Conservation (phyloP, 1,284 basidiomycete species). For the Cutaneotrichosporon mucoides region DNA sequence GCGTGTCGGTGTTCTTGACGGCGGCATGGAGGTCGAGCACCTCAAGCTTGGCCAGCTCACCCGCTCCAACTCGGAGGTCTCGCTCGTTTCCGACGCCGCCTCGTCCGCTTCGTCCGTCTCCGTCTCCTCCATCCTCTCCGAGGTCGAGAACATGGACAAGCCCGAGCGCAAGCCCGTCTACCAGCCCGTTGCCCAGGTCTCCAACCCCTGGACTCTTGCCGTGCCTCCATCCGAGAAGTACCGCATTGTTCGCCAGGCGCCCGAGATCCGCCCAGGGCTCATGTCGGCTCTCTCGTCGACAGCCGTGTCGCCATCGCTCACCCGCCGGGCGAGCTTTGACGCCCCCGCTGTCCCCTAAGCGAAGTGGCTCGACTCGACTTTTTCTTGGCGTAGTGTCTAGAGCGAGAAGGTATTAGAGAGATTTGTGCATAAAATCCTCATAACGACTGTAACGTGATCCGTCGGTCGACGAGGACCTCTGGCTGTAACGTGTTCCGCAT, state of each 20-base stretch:
- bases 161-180: conserved; percentile 21
- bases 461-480: not conserved
- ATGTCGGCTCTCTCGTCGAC: conserved; percentile 14
- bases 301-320: conserved; percentile 13
- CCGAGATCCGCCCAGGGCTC: conserved; percentile 42
- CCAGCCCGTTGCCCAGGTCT: conserved; percentile 43
- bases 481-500: conserved; percentile 5
- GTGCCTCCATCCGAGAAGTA: conserved; percentile 47
- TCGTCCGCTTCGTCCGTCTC: conserved; percentile 37
- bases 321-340: conserved; percentile 11
- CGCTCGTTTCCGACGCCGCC: conserved; percentile 27
- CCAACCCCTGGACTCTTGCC: conserved; percentile 31
- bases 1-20: conserved; percentile 79
- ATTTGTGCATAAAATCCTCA: not conserved
- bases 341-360: not conserved
- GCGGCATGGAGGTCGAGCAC: conserved; percentile 65
- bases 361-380: no score
- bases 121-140: conserved; percentile 31
- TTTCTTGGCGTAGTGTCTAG: no score
- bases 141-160: conserved; percentile 16
- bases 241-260: conserved; percentile 38
- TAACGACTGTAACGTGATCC: not conserved
- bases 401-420: not conserved
- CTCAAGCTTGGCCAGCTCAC: conserved; percentile 38
- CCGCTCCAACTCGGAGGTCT: conserved; percentile 13